Evolutionary conservation across 2,329 filamentous ascomycete genomes (phyloP).

Genomic region (Onygenales sp.): DNA sequence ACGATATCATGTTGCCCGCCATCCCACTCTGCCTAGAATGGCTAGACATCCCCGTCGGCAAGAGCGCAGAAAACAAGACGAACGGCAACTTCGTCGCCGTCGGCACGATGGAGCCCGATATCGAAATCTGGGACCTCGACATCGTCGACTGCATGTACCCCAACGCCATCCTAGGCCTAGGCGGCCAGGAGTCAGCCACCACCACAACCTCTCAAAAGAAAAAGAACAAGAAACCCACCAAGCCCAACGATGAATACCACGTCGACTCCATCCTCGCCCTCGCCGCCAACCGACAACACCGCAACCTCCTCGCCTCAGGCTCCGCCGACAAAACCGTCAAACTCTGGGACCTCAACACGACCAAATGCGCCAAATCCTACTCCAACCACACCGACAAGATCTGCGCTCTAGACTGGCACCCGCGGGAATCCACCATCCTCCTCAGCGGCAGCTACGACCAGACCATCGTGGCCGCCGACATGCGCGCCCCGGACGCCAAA

Average conservation of each 20-base stretch:
- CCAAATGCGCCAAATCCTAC: constrained; percentile 92
- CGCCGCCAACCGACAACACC: constrained; percentile 84
- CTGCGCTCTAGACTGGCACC: constrained; percentile 91
- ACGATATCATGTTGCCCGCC: constrained; percentile 97
- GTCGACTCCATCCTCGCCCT: constrained; percentile 88
- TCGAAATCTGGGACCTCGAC: constrained; percentile 97
- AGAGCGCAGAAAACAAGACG: constrained; percentile 53
- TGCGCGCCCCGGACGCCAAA: constrained; percentile 81
- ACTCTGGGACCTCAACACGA: constrained; percentile 90
- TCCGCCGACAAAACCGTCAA: constrained; percentile 97
- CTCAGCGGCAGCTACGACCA: constrained; percentile 92
- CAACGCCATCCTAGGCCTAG: constrained; percentile 85
- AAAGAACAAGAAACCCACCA: constrained; percentile 82
- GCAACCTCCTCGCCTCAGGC: constrained; percentile 86
- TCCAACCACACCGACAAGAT: constrained; percentile 95
- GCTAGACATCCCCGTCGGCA: constrained; percentile 84
- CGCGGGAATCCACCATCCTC: constrained; percentile 74
- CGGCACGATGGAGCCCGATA: constrained; percentile 95
- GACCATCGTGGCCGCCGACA: constrained; percentile 88
- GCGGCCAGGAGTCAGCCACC: constrained; percentile 39
- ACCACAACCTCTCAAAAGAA: constrained; percentile 48
- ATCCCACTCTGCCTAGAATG: constrained; percentile 94
- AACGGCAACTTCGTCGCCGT: constrained; percentile 88
- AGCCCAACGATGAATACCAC: constrained; percentile 84
- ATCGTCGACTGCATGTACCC: constrained; percentile 97